Conservation (phyloP, 441 rosid species). For the Sinapis alba region DNA sequence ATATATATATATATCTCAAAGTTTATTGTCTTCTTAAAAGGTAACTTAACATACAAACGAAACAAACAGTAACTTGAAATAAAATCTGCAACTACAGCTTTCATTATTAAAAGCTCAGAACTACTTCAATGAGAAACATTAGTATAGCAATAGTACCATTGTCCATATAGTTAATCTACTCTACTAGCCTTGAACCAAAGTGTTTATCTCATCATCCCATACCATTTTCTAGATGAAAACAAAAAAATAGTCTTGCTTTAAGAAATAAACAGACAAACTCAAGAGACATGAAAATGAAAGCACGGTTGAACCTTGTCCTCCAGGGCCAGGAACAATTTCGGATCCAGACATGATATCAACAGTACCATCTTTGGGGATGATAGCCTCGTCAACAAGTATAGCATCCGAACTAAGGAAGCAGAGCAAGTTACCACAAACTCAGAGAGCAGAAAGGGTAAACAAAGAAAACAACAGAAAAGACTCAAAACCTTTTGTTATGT, state of each 20-base stretch:
- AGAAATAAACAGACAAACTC: background rate
- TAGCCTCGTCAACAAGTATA: slow-evolving; percentile 67
- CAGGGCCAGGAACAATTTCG: slow-evolving; percentile 69
- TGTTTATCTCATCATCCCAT: background rate
- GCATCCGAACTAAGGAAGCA: slow-evolving; percentile 50
- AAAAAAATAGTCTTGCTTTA: background rate
- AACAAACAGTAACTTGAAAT: slow-evolving; percentile 8
- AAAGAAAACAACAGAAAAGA: background rate
- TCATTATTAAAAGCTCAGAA: slow-evolving; percentile 13
- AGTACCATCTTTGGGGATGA: slow-evolving; percentile 52
- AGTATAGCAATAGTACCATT: background rate
- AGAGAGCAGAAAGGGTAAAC: background rate
- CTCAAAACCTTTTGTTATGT: slow-evolving; percentile 66
- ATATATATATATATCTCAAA: background rate
- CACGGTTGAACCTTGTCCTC: slow-evolving; percentile 57
- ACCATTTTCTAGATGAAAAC: background rate
- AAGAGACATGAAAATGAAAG: slow-evolving; percentile 12
- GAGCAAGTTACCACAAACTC: slow-evolving; percentile 3
- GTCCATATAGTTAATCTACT: background rate
- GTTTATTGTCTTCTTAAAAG: background rate
- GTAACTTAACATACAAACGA: slow-evolving; percentile 1
- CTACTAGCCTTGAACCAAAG: background rate
- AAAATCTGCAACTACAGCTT: background rate
- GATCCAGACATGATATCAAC: slow-evolving; percentile 61
- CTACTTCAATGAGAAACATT: background rate